Evolutionary conservation across 2,329 filamentous ascomycete species (phyloP).

Genomic region (Pseudogymnoascus sp.): DNA sequence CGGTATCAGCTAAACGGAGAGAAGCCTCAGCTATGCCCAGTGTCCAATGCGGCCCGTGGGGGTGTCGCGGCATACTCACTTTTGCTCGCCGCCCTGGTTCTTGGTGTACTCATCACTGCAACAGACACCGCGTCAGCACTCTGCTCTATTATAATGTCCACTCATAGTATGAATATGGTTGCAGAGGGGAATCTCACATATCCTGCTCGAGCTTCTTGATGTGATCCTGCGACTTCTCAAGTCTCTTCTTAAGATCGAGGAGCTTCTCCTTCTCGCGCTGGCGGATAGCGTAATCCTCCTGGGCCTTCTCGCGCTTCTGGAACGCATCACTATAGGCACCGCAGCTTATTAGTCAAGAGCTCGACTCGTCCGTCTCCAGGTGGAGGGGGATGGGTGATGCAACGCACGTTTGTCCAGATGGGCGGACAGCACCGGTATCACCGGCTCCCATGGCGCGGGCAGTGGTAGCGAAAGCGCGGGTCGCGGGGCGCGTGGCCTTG

Average conservation of each 20-base stretch:
- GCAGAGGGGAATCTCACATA: constrained; percentile 52
- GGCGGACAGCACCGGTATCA: constrained; percentile 36
- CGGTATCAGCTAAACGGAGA: neutral
- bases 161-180: neutral
- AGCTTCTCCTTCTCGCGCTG: constrained; percentile 91
- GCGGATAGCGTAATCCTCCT: constrained; percentile 76
- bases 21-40: constrained; percentile 5
- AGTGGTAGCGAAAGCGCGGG: constrained; percentile 36
- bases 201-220: constrained; percentile 77
- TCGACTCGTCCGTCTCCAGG: neutral
- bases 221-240: constrained; percentile 71
- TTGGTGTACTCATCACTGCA: constrained; percentile 60
- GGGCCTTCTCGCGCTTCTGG: constrained; percentile 81
- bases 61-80: constrained; percentile 22
- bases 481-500: constrained; percentile 39
- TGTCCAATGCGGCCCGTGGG: neutral
- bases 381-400: neutral
- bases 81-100: constrained; percentile 40
- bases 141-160: neutral
- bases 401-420: constrained; percentile 12
- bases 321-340: constrained; percentile 65
- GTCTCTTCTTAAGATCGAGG: constrained; percentile 60
- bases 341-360: neutral
- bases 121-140: constrained; percentile 7
- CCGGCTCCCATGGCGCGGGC: constrained; percentile 51